Percentiles rank a stretch among this genome's conserved stretches.
Evolutionary conservation across 371 early-diverging fungal genomes (phyloP).

Genomic region (Rhizoclosmatium hyalinum): DNA sequence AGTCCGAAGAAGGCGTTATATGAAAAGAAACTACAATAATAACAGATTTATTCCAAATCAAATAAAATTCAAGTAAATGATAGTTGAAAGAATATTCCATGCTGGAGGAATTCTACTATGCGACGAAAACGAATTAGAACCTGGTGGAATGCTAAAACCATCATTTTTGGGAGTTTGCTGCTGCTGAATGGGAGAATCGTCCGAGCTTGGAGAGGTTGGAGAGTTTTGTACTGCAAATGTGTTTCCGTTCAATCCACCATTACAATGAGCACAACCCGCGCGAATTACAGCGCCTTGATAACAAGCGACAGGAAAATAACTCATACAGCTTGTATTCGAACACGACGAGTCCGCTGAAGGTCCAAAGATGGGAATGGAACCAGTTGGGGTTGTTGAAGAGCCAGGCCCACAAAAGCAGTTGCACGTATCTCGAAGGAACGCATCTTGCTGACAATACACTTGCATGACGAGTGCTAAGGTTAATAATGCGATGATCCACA

Average conservation of each 20-base stretch:
- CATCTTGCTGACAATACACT: neutral
- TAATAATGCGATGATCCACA: too few species aligned
- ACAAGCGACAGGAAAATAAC: neutral
- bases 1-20: too few species aligned
- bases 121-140: neutral
- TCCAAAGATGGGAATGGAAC: neutral
- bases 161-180: neutral
- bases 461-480: too few species aligned
- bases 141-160: neutral
- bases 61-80: too few species aligned
- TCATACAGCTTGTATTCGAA: neutral
- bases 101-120: slow-evolving; percentile 54
- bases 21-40: too few species aligned
- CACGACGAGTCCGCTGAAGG: neutral
- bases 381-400: neutral
- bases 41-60: too few species aligned
- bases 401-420: neutral
- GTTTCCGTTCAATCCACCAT: neutral
- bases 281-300: neutral
- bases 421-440: neutral
- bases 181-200: neutral
- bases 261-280: neutral
- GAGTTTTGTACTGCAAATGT: neutral
- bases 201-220: neutral
- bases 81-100: slow-evolving; percentile 8